Conservation (phyloP, 2,329 filamentous ascomycete species). For the Colletotrichum eremochloae region DNA sequence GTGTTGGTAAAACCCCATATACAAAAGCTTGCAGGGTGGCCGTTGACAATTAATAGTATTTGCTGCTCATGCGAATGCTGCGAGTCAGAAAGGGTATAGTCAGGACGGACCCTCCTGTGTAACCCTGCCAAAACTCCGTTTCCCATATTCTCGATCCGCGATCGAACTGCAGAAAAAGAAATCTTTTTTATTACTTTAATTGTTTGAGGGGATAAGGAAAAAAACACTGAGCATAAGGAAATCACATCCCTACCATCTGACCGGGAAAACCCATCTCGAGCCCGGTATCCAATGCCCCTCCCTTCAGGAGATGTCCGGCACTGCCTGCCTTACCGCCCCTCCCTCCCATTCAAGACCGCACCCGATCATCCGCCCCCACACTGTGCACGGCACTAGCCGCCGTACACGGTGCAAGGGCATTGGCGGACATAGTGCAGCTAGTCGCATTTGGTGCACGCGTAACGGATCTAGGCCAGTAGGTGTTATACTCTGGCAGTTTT, state of each 20-base stretch:
- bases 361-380: conserved; percentile 27
- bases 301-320: conserved; percentile 19
- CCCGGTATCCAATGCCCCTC: conserved; percentile 7
- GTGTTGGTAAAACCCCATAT: not conserved
- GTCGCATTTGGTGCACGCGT: not conserved
- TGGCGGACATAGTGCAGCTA: not conserved
- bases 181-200: too few relatives aligned
- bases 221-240: not conserved
- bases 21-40: not conserved
- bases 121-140: not conserved
- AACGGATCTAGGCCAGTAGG: not conserved
- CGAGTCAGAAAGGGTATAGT: not conserved
- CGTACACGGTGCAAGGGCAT: conserved; percentile 27
- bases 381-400: conserved; percentile 29
- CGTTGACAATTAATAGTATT: not conserved
- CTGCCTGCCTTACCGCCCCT: conserved; percentile 40
- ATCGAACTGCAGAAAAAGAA: not conserved
- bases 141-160: not conserved
- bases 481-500: not conserved
- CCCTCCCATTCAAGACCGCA: conserved; percentile 10
- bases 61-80: not conserved
- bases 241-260: not conserved
- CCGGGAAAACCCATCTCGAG: not conserved
- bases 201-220: not conserved
- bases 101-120: not conserved